Base-by-base conservation (phyloP, 75 land plant genomes). In the Pinus tabuliformis region DNA sequence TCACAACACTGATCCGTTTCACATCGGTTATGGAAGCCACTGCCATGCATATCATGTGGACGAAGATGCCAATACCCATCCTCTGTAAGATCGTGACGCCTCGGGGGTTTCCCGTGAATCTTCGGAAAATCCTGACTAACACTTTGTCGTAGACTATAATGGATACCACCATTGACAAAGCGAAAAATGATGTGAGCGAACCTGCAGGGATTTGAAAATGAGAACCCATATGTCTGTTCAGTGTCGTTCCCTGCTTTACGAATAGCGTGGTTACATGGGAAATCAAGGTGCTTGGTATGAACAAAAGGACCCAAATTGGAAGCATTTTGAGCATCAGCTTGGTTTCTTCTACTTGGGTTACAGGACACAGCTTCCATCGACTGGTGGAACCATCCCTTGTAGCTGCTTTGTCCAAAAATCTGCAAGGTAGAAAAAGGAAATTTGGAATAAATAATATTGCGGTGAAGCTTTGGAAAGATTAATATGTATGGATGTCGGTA, bases 341-440 rank as follows among this genome's bases (percentile, higher is more conserved):
- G 17, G 92, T 86, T 65, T 95, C 98, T 72, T 95, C 98, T 21
- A 95, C 95, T 65, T 92, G 86, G 6, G 98, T 92, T 33, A 33
- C 33, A 33, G 33, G 33, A 33, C 33, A 33, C 0, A 33, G 33
- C 33, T 33, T 33, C 33, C 95, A 92, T 36, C 85, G 78, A 36
- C 75, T 77, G 11, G 28, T 81, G 62, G 79, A 20, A 2, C 81
- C 83, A 8, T 73, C 74, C 33, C 1, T 33, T 33, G 33, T 33
- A 1, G 33, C 33, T 33, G 33, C 33, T 1, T 33, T 33, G 33
- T 33, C 33, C 33, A 33, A 33, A 33, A 33, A 33, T 33, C 33
- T 33, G 33, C 33, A 33, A 33, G 33, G 33, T 33, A 1, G 33
- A 33, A 33, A 33, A 33, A 33, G 1, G 33, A 33, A 33, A 1